Evolutionary conservation across 345 rosid genomes (phyloP), one percentile per base, ranked within the genome.

Genomic region (Sonneratia caseolaris): DNA sequence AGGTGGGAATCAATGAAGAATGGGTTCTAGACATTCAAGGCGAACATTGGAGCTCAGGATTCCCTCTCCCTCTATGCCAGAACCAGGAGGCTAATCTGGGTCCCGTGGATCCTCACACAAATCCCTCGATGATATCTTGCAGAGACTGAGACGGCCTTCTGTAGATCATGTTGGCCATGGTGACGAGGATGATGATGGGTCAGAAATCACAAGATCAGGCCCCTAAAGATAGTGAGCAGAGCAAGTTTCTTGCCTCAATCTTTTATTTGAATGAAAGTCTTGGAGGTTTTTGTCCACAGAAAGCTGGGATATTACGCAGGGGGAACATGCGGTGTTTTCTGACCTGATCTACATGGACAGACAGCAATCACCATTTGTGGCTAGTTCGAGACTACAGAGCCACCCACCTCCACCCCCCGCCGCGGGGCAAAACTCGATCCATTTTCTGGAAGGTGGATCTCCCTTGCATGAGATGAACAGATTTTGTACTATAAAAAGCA

Each of bases 1-100:
- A 96, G 83, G 72, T 96, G 98, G 99, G 78, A 77, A 69, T 88
- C 92, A 66, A 92, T 92, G 97, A 96, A 89, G 85, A 79, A 74
- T 15, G 91, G 95, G 36, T 91, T 92, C 73, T 97, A 88, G 82
- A 88, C 72, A 77, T 88, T 96, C 72, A 96, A 87, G 86, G 89
- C 91, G 21, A 96, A 89, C 51, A 84, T 92, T 13, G 94, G 81
- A 1, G 83, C 87, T 40, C 87, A 82, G 74, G 88, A 80, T 75
- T 88, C 91, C 78, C 85, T 89, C 85, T 89, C 45, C 96, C 95
- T 32, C 3, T 88, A 70, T 83, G 82, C 47, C 96, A 86, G 76
- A 78, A 37, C 19, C 87, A 75, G 77, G 93, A 91, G 79, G 24
- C 37, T 55, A 74, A 83, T 47, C 66, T 24, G 75, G 72, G 13